Evolutionary conservation across 2,329 filamentous ascomycete genomes (phyloP).

Genomic region (Fusarium avenaceum): DNA sequence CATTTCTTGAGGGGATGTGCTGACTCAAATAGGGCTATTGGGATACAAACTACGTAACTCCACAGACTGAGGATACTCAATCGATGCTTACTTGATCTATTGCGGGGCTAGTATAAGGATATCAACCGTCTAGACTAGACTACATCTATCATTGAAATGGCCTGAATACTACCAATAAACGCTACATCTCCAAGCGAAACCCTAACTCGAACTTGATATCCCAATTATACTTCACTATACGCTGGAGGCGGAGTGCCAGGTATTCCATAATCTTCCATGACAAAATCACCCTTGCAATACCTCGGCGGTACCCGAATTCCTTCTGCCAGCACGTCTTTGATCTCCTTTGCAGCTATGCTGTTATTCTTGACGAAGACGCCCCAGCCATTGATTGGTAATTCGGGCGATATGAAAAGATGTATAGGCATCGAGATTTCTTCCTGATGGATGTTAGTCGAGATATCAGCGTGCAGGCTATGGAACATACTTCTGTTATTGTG

Average conservation of each 20-base stretch:
- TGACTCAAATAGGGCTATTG: slow-evolving; percentile 2
- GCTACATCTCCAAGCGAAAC: background rate
- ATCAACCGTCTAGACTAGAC: background rate
- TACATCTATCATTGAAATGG: no score
- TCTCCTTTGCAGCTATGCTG: background rate
- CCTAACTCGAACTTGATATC: fast-evolving
- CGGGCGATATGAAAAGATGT: slow-evolving; percentile 14
- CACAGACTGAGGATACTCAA: slow-evolving; percentile 2
- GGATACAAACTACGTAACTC: slow-evolving; percentile 17
- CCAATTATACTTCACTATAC: slow-evolving; percentile 2
- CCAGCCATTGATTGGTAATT: slow-evolving; percentile 8
- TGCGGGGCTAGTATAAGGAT: background rate
- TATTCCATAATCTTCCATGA: background rate
- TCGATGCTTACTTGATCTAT: background rate
- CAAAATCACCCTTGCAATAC: slow-evolving; percentile 3
- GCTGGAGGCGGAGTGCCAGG: slow-evolving; percentile 3
- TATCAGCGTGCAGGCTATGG: fast-evolving
- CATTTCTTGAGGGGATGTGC: fast-evolving
- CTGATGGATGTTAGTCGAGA: fast-evolving
- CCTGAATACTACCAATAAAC: no score
- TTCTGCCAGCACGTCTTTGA: background rate
- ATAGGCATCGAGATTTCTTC: slow-evolving; percentile 13
- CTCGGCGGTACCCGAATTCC: slow-evolving; percentile 2
- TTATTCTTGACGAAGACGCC: slow-evolving; percentile 2
- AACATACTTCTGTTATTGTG: background rate